Conservation (phyloP, 2,329 filamentous ascomycete genomes). For the Aspergillus ochraceoroseus region DNA sequence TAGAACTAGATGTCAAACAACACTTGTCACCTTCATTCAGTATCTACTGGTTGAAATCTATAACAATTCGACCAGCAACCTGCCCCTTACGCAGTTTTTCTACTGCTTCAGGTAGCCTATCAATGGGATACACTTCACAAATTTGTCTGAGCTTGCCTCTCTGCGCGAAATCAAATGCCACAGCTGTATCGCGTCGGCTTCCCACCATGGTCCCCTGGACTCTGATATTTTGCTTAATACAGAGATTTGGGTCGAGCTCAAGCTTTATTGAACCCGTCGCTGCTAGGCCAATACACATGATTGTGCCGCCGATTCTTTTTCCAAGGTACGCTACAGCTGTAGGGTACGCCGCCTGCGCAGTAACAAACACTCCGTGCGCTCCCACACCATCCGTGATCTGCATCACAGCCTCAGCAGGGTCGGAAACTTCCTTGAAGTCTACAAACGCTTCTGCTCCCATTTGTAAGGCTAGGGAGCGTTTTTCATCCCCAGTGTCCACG, state of each 20-base stretch:
- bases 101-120: constrained; percentile 49
- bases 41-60: constrained; percentile 47
- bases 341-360: constrained; percentile 40
- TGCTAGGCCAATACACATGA: constrained; percentile 51
- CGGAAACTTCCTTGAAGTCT: constrained; percentile 47
- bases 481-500: constrained; percentile 50
- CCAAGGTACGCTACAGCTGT: constrained; percentile 40
- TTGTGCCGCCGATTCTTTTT: constrained; percentile 45
- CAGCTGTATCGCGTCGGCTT: constrained; percentile 34
- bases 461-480: constrained; percentile 44
- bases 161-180: constrained; percentile 44
- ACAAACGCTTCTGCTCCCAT: constrained; percentile 55
- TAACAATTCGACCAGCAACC: constrained; percentile 50
- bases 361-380: constrained; percentile 45
- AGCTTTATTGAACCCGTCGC: constrained; percentile 20
- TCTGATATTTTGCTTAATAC: constrained; percentile 25
- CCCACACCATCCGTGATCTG: constrained; percentile 46
- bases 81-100: constrained; percentile 48
- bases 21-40: neutral
- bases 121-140: constrained; percentile 47
- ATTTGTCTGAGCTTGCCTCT: constrained; percentile 50
- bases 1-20: too few relatives aligned
- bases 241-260: constrained; percentile 26
- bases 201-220: constrained; percentile 29
- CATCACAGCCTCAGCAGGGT: constrained; percentile 41